phyloP scores from a whole-genome alignment of 441 rosid species.

The Populus trichocarpa region DNA sequence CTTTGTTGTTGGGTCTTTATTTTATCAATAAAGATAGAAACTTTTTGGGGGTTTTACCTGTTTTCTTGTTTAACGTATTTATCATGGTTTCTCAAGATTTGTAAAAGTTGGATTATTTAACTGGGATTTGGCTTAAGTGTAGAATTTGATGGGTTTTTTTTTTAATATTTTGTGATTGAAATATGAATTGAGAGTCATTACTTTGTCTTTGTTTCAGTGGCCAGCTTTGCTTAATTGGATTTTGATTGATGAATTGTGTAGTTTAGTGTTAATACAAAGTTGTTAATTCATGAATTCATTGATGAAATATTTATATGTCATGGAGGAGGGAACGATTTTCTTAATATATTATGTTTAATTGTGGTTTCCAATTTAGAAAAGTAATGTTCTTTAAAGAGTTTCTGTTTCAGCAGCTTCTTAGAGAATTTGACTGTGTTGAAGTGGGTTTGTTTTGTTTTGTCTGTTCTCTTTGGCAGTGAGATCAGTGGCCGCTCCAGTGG shows the following conservation, averaged over 20 bases:
- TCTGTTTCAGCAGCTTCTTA: not conserved
- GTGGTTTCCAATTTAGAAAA: not conserved
- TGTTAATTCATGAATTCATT: not conserved
- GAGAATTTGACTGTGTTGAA: not conserved
- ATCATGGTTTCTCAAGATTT: not conserved
- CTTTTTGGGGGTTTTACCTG: not conserved
- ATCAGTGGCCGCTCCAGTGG: constrained; percentile 60
- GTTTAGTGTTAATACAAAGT: not conserved
- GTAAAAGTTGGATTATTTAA: not conserved
- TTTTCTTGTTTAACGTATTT: not conserved
- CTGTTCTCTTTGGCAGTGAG: constrained; percentile 47
- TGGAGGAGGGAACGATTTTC: not conserved
- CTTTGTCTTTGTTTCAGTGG: not conserved
- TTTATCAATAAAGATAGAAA: not conserved
- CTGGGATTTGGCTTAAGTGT: not conserved
- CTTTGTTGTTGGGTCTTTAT: constrained; percentile 14
- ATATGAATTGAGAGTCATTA: not conserved
- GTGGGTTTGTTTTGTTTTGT: constrained; percentile 8
- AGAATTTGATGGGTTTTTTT: not conserved
- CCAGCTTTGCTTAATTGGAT: not conserved
- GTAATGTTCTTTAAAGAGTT: not conserved
- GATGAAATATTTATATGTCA: not conserved
- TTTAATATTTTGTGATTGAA: not conserved
- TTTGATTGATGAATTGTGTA: not conserved
- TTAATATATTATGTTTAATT: no score